A percentile compares a stretch with the other conserved stretches of the same genome.
Evolutionary conservation across 2,329 filamentous ascomycete species (phyloP).

Genomic region (Aspergillus melleus): DNA sequence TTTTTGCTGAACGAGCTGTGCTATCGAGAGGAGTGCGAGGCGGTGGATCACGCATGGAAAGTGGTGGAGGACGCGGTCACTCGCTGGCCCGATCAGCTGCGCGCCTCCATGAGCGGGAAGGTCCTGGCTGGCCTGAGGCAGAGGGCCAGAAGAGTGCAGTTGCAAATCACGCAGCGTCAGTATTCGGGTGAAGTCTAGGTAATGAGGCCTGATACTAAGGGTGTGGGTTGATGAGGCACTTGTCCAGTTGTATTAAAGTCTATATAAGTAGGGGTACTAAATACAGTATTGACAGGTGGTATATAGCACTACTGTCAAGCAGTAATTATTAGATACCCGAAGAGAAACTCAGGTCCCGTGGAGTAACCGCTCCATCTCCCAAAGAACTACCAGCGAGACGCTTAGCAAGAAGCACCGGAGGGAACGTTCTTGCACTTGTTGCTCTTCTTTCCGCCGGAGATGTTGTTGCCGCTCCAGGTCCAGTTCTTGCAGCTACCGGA

Average conservation of each 20-base stretch:
- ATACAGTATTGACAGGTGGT: not conserved
- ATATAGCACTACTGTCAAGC: not conserved
- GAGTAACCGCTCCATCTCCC: not conserved
- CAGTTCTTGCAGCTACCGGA: conserved; percentile 47
- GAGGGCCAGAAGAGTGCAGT: too few species aligned
- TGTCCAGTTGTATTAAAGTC: not conserved
- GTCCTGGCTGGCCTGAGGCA: too few species aligned
- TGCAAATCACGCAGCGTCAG: too few species aligned
- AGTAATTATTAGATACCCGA: not conserved
- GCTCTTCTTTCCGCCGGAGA: conserved; percentile 54
- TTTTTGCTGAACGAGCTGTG: conserved; percentile 15
- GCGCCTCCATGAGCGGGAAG: too few species aligned
- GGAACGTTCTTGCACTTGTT: conserved; percentile 44
- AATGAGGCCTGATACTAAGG: too few species aligned
- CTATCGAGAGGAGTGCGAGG: too few species aligned
- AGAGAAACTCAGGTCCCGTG: not conserved
- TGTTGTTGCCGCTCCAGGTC: conserved; percentile 51
- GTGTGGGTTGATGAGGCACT: not conserved
- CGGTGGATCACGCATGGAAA: too few species aligned
- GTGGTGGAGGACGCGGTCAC: too few species aligned
- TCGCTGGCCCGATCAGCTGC: too few species aligned
- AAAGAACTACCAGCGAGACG: not conserved
- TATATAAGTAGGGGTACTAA: not conserved
- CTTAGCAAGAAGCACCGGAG: conserved; percentile 32
- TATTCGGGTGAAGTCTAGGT: too few species aligned